Evolutionary conservation across 805 yeast genomes (phyloP).

Genomic region (Suhomyces faveliae): DNA sequence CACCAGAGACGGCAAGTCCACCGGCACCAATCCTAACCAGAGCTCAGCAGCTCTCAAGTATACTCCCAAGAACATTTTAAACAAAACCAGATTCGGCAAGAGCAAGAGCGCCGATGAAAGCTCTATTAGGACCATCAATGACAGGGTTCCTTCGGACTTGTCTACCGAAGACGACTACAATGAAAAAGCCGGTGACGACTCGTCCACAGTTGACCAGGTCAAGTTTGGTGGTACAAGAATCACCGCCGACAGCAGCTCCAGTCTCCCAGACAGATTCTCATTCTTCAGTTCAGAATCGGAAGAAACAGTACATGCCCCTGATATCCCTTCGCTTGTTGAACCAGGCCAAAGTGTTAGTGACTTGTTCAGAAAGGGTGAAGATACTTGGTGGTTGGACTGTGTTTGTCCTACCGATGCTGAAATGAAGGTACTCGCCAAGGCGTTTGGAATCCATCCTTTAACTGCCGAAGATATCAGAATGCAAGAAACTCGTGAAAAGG

Average conservation of each 20-base stretch:
- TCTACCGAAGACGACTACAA: slow-evolving; percentile 18
- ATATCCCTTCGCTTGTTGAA: slow-evolving; percentile 22
- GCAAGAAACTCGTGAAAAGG: slow-evolving; percentile 97
- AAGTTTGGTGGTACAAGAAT: slow-evolving; percentile 40
- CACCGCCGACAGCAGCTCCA: slow-evolving; percentile 23
- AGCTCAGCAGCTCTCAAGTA: slow-evolving; percentile 59
- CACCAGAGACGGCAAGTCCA: slow-evolving; percentile 10
- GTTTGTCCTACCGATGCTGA: slow-evolving; percentile 92
- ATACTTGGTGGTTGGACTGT: slow-evolving; percentile 69
- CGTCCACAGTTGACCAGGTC: slow-evolving; percentile 33
- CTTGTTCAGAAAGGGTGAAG: slow-evolving; percentile 25
- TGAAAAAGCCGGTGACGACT: slow-evolving; percentile 19
- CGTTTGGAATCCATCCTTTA: slow-evolving; percentile 96
- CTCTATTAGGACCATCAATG: slow-evolving; percentile 5
- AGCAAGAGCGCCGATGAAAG: background rate
- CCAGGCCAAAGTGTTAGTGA: slow-evolving; percentile 22
- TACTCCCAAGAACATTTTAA: slow-evolving; percentile 49
- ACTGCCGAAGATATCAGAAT: slow-evolving; percentile 96
- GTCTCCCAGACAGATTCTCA: slow-evolving; percentile 54
- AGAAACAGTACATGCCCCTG: slow-evolving; percentile 29
- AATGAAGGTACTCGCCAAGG: slow-evolving; percentile 87
- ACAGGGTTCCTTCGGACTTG: slow-evolving; percentile 18
- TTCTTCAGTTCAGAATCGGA: slow-evolving; percentile 27
- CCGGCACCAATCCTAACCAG: slow-evolving; percentile 37
- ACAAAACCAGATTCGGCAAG: slow-evolving; percentile 4